Evolutionary conservation across 83 land plant genomes (phyloP).

Genomic region (Picea mariana): DNA sequence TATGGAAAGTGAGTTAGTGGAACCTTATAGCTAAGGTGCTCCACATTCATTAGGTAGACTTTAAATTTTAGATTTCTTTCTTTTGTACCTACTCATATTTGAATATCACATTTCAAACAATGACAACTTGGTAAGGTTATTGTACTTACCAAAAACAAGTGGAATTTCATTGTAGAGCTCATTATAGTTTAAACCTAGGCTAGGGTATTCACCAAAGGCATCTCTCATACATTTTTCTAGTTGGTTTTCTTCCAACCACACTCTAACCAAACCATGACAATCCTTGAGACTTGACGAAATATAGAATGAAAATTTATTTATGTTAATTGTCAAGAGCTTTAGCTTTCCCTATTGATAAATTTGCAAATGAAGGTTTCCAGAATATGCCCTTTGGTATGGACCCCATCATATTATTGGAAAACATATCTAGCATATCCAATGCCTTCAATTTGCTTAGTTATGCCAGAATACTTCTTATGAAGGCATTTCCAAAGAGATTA

Average conservation of each 20-base stretch:
- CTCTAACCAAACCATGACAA: conserved; percentile 32
- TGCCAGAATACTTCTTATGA: conserved; percentile 41
- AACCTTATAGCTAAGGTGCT: too few species aligned
- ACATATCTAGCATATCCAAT: conserved; percentile 32
- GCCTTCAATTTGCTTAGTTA: conserved; percentile 10
- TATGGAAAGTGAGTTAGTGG: too few species aligned
- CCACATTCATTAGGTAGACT: too few species aligned
- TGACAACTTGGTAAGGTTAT: not conserved
- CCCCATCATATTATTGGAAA: conserved; percentile 34
- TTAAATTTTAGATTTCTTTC: too few species aligned
- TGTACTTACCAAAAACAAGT: not conserved
- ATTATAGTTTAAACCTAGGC: conserved; percentile 36
- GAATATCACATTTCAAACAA: too few species aligned
- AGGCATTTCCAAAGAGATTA: conserved; percentile 41
- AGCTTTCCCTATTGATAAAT: conserved; percentile 37
- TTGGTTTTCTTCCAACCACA: conserved; percentile 47
- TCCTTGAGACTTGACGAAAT: conserved; percentile 39
- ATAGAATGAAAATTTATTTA: conserved; percentile 34
- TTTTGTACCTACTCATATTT: too few species aligned
- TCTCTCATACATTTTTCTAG: conserved; percentile 41
- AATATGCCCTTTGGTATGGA: not conserved
- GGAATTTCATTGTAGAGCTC: conserved; percentile 40
- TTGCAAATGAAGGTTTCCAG: conserved; percentile 45
- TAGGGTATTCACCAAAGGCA: conserved; percentile 50
- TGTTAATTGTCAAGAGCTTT: conserved; percentile 27